Evolutionary conservation across 495 filamentous ascomycete genomes (phyloP), one percentile per base, ranked within the genome.

Genomic region (Hamigera avellanea): DNA sequence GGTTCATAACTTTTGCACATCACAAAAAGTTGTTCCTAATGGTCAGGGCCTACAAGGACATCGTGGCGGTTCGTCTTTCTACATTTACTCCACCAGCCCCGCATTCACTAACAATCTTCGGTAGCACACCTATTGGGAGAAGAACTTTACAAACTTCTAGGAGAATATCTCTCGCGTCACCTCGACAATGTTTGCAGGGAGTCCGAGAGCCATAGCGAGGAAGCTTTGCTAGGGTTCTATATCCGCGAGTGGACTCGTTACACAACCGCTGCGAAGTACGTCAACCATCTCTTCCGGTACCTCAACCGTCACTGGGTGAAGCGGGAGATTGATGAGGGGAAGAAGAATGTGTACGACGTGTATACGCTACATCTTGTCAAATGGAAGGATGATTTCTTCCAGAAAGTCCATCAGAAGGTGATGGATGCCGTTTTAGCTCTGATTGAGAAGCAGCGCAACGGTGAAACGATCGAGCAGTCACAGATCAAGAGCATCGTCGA

Each of bases 291-390:
- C 2, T 99, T 99, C 71, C 71, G 80, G 27, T 99, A 99, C 54
- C 81, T 99, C 14, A 99, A 96, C 52, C 75, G 91, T 29, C 91
- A 99, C 60, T 99, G 91, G 91, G 93, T 99, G 13, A 96, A 94
- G 69, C 75, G 91, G 15, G 91, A 99, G 64, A 93, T 99, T 59
- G 91, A 99, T 45, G 91, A 99, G 56, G 93, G 93, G 16, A 99
- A 99, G 59, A 99, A 99, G 68, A 81, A 88, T 48, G 81, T 95
- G 5, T 95, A 89, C 60, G 91, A 99, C 58, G 87, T 99, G 32
- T 96, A 99, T 57, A 99, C 89, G 1, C 62, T 96, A 14, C 91
- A 96, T 52, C 67, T 99, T 23, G 93, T 95, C 26, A 83, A 84
- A 45, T 99, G 91, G 91, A 84, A 83, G 46, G 72, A 80, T 31